phyloP scores from a whole-genome alignment of 352 stramenopile species.

The Pythium biforme region DNA sequence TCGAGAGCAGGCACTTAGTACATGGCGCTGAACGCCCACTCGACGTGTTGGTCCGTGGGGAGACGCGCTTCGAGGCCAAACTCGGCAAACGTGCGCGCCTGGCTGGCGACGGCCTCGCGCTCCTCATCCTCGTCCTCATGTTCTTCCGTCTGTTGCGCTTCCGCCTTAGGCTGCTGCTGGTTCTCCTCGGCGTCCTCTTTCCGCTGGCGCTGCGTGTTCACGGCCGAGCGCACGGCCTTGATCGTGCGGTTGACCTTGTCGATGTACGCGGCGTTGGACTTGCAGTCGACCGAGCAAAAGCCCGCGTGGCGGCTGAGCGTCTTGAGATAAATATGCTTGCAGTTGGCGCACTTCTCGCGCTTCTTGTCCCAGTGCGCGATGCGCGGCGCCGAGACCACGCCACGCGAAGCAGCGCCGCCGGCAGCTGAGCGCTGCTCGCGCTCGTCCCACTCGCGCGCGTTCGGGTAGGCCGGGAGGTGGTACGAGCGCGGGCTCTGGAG shows the following conservation, averaged over 20 bases:
- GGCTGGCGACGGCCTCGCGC: constrained; percentile 11
- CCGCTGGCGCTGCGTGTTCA: constrained; percentile 50
- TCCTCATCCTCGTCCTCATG: background rate
- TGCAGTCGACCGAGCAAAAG: constrained; percentile 88
- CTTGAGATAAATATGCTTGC: constrained; percentile 84
- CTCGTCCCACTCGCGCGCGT: constrained; percentile 32
- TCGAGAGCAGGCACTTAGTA: constrained; percentile 39
- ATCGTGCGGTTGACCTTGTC: constrained; percentile 84
- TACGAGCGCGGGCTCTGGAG: constrained; percentile 33
- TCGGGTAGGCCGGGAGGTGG: constrained; percentile 28
- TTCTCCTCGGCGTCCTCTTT: constrained; percentile 13
- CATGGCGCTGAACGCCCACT: constrained; percentile 77
- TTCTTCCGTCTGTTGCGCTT: constrained; percentile 1
- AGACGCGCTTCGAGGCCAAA: constrained; percentile 71
- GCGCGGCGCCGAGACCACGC: constrained; percentile 19
- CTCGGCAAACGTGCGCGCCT: constrained; percentile 68
- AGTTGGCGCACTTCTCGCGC: constrained; percentile 83
- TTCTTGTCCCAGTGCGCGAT: constrained; percentile 86
- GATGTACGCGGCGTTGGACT: constrained; percentile 84
- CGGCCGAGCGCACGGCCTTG: constrained; percentile 67
- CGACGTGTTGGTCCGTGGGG: constrained; percentile 53
- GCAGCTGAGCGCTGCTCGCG: constrained; percentile 20
- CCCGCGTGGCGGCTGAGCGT: constrained; percentile 68
- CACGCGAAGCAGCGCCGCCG: background rate
- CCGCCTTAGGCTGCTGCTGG: constrained; percentile 4